Percentiles rank a stretch among this genome's conserved stretches.
phyloP scores from a whole-genome alignment of 345 rosid species.

The Lenwebbia sp. region DNA sequence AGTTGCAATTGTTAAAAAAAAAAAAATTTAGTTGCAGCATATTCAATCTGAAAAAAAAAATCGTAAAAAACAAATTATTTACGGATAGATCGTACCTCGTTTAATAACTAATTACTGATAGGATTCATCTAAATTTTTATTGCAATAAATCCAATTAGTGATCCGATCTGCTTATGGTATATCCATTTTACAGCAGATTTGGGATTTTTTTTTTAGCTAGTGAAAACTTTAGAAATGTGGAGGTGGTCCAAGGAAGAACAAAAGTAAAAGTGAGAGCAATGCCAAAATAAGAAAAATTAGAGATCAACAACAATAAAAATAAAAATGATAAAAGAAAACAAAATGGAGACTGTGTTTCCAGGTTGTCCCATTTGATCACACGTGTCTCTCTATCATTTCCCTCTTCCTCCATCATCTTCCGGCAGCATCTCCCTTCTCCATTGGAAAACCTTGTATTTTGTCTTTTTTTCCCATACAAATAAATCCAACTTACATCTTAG shows the following conservation, averaged over 20 bases:
- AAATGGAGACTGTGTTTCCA: slow-evolving; percentile 6
- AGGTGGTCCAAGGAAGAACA: background rate
- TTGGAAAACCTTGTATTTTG: background rate
- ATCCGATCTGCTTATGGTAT: background rate
- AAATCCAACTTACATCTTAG: background rate
- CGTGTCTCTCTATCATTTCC: slow-evolving; percentile 18
- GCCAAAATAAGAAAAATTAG: background rate
- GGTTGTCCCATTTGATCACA: slow-evolving; percentile 33
- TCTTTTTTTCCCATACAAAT: background rate
- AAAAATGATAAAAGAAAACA: background rate
- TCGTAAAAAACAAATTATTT: background rate
- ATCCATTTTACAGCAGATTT: background rate
- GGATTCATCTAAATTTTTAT: background rate
- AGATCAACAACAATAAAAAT: background rate
- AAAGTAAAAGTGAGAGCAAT: background rate
- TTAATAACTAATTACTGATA: background rate
- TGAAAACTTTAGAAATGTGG: background rate
- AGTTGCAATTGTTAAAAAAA: background rate
- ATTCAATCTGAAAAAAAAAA: background rate
- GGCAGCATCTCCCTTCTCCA: background rate
- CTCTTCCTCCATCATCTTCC: background rate
- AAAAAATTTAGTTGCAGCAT: background rate
- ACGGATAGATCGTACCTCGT: rapidly evolving
- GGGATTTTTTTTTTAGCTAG: background rate
- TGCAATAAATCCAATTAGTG: background rate